A percentile compares a stretch with the other conserved stretches of the same genome.
These are phyloP conservation scores for Mariannaea elegans DNA, from an alignment of 2,329 filamentous ascomycete genomes.

Conservation along the genomic window DNA sequence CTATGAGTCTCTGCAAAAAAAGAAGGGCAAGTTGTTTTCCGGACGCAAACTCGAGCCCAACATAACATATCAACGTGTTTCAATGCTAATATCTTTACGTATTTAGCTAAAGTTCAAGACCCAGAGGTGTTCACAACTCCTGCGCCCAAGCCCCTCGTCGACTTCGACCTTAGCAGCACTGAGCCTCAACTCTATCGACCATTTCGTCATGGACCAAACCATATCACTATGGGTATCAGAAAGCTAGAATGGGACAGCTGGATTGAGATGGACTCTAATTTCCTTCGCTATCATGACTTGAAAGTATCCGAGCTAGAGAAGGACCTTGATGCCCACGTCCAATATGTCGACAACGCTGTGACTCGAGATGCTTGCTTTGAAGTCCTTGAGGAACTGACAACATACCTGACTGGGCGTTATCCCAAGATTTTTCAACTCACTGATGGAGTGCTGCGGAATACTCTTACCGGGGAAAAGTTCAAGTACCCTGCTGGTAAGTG, in stretches of 20 bases:
- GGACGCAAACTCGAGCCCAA: background rate
- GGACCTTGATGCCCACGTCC: constrained; percentile 23
- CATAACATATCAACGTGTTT: background rate
- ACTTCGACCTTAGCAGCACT: background rate
- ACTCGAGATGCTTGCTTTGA: constrained; percentile 31
- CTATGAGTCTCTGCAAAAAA: background rate
- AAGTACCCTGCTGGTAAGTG: constrained; percentile 21
- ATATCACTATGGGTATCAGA: constrained; percentile 32
- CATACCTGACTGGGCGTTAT: constrained; percentile 19
- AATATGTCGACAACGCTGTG: constrained; percentile 25
- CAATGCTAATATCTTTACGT: background rate
- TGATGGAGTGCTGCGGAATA: background rate
- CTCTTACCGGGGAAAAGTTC: constrained; percentile 19
- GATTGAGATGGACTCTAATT: constrained; percentile 35
- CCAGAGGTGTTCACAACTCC: background rate
- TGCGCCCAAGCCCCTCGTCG: background rate
- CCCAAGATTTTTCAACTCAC: constrained; percentile 27
- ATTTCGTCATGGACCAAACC: constrained; percentile 26
- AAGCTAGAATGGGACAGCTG: constrained; percentile 31
- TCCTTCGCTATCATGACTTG: constrained; percentile 22
- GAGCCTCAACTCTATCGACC: constrained; percentile 21
- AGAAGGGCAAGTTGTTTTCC: background rate
- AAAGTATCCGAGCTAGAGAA: constrained; percentile 30
- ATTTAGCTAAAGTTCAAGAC: background rate
- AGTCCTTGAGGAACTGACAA: constrained; percentile 23